Evolutionary conservation across 305 asterid species (phyloP).

Genomic region (Fraxinus baroniana): DNA sequence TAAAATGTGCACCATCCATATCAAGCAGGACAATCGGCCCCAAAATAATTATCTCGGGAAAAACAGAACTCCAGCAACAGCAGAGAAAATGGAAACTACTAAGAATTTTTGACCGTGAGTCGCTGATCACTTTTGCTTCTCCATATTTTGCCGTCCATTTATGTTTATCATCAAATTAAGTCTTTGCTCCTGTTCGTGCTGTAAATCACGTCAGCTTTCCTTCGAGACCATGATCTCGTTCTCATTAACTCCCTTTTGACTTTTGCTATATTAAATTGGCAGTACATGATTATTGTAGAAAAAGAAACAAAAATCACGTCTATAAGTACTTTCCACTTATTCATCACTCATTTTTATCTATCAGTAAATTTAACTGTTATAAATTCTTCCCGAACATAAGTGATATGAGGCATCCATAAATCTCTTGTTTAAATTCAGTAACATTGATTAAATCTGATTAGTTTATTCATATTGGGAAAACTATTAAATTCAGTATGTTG

Average conservation of each 20-base stretch:
- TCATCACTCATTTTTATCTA: too few species aligned
- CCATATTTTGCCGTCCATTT: neutral
- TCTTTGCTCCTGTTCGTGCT: neutral
- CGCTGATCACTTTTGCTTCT: neutral
- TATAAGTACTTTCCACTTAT: too few species aligned
- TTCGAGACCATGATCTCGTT: neutral
- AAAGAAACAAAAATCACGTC: neutral
- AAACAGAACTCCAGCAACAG: neutral
- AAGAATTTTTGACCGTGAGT: neutral
- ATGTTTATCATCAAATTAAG: neutral
- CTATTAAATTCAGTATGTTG: too few species aligned
- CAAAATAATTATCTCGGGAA: neutral
- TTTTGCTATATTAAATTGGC: neutral
- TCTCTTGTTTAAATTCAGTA: too few species aligned
- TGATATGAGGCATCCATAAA: too few species aligned
- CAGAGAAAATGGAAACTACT: neutral
- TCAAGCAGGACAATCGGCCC: neutral
- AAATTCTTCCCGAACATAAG: too few species aligned
- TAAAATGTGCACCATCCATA: slow-evolving; percentile 22
- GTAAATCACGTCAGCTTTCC: neutral
- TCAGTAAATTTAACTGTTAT: too few species aligned
- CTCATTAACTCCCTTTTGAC: neutral
- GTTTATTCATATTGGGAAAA: too few species aligned
- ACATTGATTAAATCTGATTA: too few species aligned
- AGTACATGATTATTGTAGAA: neutral